Evolutionary conservation across 2,329 filamentous ascomycete genomes (phyloP).

Genomic region (Arthrobotrys entomopaga): DNA sequence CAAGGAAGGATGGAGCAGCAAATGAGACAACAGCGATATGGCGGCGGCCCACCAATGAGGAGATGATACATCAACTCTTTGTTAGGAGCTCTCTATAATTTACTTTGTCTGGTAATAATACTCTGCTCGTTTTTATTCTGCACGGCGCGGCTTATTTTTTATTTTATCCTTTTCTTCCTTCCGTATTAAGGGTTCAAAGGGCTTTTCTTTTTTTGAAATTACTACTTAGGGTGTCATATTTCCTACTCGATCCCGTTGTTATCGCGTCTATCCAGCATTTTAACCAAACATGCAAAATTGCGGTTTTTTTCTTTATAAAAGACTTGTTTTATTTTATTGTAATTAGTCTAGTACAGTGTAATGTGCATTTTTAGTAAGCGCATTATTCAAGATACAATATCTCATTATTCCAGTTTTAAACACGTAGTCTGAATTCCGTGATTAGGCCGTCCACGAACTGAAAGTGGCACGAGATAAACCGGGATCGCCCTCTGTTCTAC

Average conservation of each 20-base stretch:
- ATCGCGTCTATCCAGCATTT: conserved; percentile 4
- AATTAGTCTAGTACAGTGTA: neutral
- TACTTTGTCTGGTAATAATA: conserved; percentile 27
- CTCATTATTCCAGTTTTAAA: no score
- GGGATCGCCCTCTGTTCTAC: no score
- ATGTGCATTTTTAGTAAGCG: neutral
- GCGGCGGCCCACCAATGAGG: conserved; percentile 48
- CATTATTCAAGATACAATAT: neutral
- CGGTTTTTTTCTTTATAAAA: no score
- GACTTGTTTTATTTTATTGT: neutral
- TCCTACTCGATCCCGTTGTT: no score
- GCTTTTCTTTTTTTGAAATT: conserved; percentile 24
- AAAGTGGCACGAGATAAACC: no score
- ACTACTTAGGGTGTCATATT: neutral
- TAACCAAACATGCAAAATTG: neutral
- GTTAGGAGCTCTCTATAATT: conserved; percentile 32
- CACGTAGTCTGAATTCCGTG: no score
- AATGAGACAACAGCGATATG: conserved; percentile 46
- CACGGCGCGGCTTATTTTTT: conserved; percentile 25
- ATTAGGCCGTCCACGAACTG: no score
- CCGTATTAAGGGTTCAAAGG: conserved; percentile 7
- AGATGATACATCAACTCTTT: conserved; percentile 8
- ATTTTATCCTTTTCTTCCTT: conserved; percentile 1
- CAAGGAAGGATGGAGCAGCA: conserved; percentile 48
- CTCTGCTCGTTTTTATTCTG: conserved; percentile 7